Evolutionary conservation across 805 yeast genomes (phyloP).

Genomic region (Pichia eremophila): DNA sequence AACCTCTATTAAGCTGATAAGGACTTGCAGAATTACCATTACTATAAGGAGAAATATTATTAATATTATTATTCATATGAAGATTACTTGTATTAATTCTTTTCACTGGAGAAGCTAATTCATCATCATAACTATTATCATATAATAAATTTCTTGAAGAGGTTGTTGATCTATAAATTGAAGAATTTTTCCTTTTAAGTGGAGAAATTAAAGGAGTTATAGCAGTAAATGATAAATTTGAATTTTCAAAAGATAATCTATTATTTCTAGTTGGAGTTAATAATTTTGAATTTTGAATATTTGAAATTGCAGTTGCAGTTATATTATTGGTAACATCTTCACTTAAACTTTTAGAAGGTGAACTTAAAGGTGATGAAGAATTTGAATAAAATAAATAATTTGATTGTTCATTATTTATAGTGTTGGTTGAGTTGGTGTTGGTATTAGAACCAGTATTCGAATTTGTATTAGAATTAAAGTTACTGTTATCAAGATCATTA

Average conservation of each 20-base stretch:
- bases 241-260: background rate
- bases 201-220: slow-evolving; percentile 18
- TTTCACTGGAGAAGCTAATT: slow-evolving; percentile 21
- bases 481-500: background rate
- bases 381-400: background rate
- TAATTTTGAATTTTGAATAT: slow-evolving; percentile 10
- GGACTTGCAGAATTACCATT: slow-evolving; percentile 13
- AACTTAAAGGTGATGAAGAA: slow-evolving; percentile 9
- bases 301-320: slow-evolving; percentile 14
- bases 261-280: slow-evolving; percentile 8
- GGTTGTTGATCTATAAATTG: slow-evolving; percentile 6
- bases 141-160: background rate
- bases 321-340: slow-evolving; percentile 10
- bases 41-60: slow-evolving; percentile 23
- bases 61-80: too few species aligned
- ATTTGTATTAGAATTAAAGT: background rate
- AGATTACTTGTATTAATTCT: slow-evolving; percentile 9
- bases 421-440: background rate
- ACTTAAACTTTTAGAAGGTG: slow-evolving; percentile 12
- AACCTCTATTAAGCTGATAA: slow-evolving; percentile 10
- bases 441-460: background rate
- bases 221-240: slow-evolving; percentile 2
- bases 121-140: slow-evolving; percentile 8
- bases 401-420: background rate
- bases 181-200: slow-evolving; percentile 19